Evolutionary conservation across 2,329 filamentous ascomycete genomes (phyloP).

Genomic region (Xylaria sp.): DNA sequence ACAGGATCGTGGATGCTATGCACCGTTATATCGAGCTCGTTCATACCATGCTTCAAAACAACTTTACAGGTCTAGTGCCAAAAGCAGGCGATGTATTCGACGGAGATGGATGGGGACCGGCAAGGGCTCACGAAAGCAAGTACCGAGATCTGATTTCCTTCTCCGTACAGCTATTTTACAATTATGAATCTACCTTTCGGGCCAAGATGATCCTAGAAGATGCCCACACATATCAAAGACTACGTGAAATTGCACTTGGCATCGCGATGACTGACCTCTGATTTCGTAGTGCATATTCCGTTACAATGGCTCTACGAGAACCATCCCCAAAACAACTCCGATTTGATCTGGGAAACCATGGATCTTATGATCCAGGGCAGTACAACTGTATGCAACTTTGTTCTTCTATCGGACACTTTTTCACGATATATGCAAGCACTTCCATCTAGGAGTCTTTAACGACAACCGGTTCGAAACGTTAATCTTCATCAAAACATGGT

Average conservation of each 20-base stretch:
- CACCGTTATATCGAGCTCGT: constrained; percentile 62
- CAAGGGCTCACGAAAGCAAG: constrained; percentile 53
- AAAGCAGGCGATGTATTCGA: constrained; percentile 57
- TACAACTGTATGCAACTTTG: constrained; percentile 51
- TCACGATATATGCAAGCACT: not conserved
- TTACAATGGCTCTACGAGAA: constrained; percentile 55
- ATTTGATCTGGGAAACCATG: constrained; percentile 55
- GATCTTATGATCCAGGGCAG: constrained; percentile 59
- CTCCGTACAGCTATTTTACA: not conserved
- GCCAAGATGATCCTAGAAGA: not conserved
- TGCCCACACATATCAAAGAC: not conserved
- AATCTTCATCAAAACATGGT: not conserved
- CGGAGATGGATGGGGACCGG: constrained; percentile 50
- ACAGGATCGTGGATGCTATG: constrained; percentile 60
- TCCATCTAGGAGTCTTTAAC: too few relatives aligned
- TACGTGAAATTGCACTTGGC: not conserved
- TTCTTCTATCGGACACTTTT: not conserved
- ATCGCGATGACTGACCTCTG: not conserved
- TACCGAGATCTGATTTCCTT: not conserved
- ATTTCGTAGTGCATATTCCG: constrained; percentile 38
- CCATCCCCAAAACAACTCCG: constrained; percentile 49
- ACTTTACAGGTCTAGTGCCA: constrained; percentile 62
- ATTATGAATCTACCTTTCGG: not conserved
- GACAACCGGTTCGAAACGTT: not conserved
- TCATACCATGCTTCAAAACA: constrained; percentile 65